Percentiles rank a stretch among this genome's conserved stretches.
Evolutionary conservation across 2,329 filamentous ascomycete species (phyloP).

Genomic region (Coleophoma crateriformis): DNA sequence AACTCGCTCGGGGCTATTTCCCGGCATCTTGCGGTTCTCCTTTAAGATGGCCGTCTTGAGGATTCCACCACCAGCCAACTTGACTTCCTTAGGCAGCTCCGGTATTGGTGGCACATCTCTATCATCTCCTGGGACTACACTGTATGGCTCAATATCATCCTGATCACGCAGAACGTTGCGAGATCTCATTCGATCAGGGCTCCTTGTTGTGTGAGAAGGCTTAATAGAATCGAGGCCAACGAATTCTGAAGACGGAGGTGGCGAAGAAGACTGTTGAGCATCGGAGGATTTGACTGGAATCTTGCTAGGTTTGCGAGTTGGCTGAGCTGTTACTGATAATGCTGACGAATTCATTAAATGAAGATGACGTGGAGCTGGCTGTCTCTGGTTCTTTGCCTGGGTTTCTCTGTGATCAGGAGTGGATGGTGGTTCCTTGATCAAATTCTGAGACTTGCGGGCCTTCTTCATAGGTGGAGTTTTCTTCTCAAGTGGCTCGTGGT

Average conservation of each 20-base stretch:
- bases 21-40: constrained; percentile 1
- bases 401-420: constrained; percentile 1
- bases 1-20: not conserved
- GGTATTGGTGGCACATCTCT: constrained; percentile 16
- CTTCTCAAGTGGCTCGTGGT: constrained; percentile 5
- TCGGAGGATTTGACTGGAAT: not conserved
- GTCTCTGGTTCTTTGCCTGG: not conserved
- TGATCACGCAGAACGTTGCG: not conserved
- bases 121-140: constrained; percentile 2
- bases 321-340: not conserved
- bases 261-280: constrained; percentile 10
- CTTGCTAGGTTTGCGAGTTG: not conserved
- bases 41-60: constrained; percentile 5
- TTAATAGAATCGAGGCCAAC: constrained; percentile 10
- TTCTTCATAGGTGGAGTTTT: constrained; percentile 9
- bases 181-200: not conserved
- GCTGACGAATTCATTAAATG: not conserved
- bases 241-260: constrained; percentile 11
- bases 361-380: not conserved
- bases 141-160: constrained; percentile 2
- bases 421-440: not conserved
- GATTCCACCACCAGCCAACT: constrained; percentile 16
- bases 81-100: constrained; percentile 17
- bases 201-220: not conserved
- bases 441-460: not conserved